These are phyloP conservation scores for Pythium brachiatum DNA, from an alignment of 352 stramenopile genomes.

Conservation along the genomic window DNA sequence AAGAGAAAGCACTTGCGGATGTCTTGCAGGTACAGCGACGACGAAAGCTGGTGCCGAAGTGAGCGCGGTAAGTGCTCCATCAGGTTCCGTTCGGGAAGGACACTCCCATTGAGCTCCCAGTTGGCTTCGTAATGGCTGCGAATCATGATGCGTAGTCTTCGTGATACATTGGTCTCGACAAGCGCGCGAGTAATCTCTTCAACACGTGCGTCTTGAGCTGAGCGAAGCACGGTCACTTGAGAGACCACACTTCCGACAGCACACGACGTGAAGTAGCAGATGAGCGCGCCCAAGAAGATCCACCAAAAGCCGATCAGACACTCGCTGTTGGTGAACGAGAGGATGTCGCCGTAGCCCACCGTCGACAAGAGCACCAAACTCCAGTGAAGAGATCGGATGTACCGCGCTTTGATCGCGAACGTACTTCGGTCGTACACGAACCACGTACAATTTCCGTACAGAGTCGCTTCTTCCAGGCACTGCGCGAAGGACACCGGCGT, in stretches of 20 bases:
- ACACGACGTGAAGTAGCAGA: constrained; percentile 73
- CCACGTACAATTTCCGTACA: constrained; percentile 67
- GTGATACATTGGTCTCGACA: constrained; percentile 37
- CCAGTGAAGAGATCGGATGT: constrained; percentile 62
- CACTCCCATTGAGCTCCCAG: constrained; percentile 71
- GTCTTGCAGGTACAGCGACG: constrained; percentile 40
- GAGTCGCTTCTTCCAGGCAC: constrained; percentile 51
- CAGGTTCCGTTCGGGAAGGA: constrained; percentile 44
- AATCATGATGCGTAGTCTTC: constrained; percentile 42
- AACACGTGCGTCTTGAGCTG: constrained; percentile 41
- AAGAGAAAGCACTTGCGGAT: constrained; percentile 27
- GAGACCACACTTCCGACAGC: constrained; percentile 50
- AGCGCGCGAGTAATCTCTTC: constrained; percentile 63
- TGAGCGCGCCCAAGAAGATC: constrained; percentile 65
- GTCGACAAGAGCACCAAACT: constrained; percentile 71
- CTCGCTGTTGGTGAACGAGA: constrained; percentile 57
- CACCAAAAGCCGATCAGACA: constrained; percentile 52
- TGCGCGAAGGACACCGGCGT: constrained; percentile 24
- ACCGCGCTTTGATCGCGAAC: constrained; percentile 53
- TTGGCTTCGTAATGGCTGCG: constrained; percentile 69
- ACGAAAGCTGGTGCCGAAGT: constrained; percentile 34
- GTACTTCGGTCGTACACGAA: constrained; percentile 65
- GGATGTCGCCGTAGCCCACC: constrained; percentile 65
- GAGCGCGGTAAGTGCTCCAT: constrained; percentile 50
- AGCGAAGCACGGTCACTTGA: constrained; percentile 45